Percentiles rank a stretch among this genome's conserved stretches.
Evolutionary conservation across 2,329 filamentous ascomycete species (phyloP).

Genomic region (Fusarium nurragi): DNA sequence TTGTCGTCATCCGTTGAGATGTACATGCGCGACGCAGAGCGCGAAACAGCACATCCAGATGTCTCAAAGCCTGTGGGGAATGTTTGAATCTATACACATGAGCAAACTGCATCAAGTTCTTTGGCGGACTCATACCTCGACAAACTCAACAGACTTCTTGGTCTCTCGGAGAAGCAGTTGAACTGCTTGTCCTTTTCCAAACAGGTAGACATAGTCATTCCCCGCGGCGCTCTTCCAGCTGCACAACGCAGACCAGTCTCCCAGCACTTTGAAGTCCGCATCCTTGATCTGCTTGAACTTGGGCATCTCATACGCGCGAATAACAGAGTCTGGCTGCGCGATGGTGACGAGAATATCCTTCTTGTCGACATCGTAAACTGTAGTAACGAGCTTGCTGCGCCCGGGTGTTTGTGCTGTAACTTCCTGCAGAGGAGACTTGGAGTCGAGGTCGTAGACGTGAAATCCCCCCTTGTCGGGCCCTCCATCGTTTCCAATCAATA

Average conservation of each 20-base stretch:
- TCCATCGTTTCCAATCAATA: conserved; percentile 59
- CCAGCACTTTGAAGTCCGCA: conserved; percentile 50
- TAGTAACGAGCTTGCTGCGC: conserved; percentile 57
- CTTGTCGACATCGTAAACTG: conserved; percentile 50
- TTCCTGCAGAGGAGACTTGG: conserved; percentile 46
- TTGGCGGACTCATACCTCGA: conserved; percentile 45
- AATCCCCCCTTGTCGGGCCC: conserved; percentile 56
- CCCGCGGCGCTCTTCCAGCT: conserved; percentile 54
- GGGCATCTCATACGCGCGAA: conserved; percentile 52
- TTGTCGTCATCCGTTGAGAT: conserved; percentile 53
- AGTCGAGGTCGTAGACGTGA: conserved; percentile 50
- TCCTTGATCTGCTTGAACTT: conserved; percentile 46
- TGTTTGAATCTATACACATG: conserved; percentile 50
- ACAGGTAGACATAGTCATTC: conserved; percentile 57
- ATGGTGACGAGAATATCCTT: conserved; percentile 54
- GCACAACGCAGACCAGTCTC: conserved; percentile 60
- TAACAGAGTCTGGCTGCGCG: conserved; percentile 54
- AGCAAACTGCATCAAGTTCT: not conserved
- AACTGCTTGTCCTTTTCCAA: conserved; percentile 54
- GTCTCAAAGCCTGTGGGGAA: conserved; percentile 55
- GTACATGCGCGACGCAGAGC: conserved; percentile 50
- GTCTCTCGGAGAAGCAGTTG: conserved; percentile 51
- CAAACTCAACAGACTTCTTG: conserved; percentile 46
- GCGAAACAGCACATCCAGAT: conserved; percentile 55
- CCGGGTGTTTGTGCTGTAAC: conserved; percentile 49